Base-by-base conservation (phyloP, 208 protist species). In the Leishmania gerbilli region DNA sequence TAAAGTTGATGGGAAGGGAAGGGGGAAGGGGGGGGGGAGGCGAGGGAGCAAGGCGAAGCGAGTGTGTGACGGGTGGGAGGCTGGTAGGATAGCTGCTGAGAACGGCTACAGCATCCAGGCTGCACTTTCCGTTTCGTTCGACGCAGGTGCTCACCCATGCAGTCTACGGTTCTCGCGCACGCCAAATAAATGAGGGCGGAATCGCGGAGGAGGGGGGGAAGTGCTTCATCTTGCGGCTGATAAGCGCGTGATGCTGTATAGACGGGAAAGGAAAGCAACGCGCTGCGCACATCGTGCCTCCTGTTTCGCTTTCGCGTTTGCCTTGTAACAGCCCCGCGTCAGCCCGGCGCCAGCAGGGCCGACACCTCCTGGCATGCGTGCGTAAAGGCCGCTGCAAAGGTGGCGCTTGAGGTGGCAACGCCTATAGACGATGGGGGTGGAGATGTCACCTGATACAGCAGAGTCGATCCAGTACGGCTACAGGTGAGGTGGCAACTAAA, bases 361-460 rank as follows among this genome's bases (percentile, higher is more conserved):
- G 34, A 53, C 27, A 86, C 78, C 7, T 86, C 82, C 8, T 72
- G 82, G 24, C 82, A 86, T 24, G 82, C 82, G 15, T 71, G 37
- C 0, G 51, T 74, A 42, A 86, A 86, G 19, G 77, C 82, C 4
- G 77, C 74, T 2, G 82, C 82, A 21, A 79, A 74, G 42, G 51
- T 77, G 0, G 82, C 60, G 67, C 82, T 82, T 15, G 76, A 79
- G 42, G 77, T 55, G 60, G 80, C 82, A 8, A 51, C 74, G 56
- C 74, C 77, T 7, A 31, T 62, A 8, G 74, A 24, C 5, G 77
- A 71, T 34, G 74, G 4, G 3, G 49, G 72, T 60, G 79, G 17
- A 31, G 58, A 62, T 37, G 82, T 78, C 65, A 86, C 82, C 42
- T 86, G 82, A 71, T 58, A 81, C 31, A 86, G 53, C n/a, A 86